Evolutionary conservation across 306 rosid species (phyloP), one percentile per base, ranked within the genome.

Genomic region (Prunus kanzakura): DNA sequence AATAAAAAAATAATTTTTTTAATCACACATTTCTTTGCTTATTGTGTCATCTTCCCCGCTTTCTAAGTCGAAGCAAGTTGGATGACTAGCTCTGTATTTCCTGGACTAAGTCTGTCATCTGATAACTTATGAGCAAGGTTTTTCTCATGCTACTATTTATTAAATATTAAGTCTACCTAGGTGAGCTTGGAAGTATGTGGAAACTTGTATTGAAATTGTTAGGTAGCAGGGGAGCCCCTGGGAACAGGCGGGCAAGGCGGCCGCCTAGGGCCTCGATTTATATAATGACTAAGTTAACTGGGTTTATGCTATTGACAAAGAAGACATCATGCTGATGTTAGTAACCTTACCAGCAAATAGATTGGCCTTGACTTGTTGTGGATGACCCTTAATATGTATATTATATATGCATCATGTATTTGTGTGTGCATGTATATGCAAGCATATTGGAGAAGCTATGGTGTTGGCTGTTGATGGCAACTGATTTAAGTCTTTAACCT

Each of bases 401-500:
- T 71, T 71, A 32, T 32, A 11, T 18, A 16, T 69, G 61, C 49
- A 52, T 8, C 16, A 55, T 2, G 22, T 38, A 9, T 55, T 55
- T 12, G 38, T 57, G 76, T 4, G 19, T n/a, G 1, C 64, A n/a
- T 71, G 29, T 18, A 29, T 6, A 38, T 12, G 30, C 6, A 29
- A 0, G 7, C 13, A 19, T 32, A 38, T 14, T 61, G 41, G 9
- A 20, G 11, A 19, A n/a, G 16, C 1, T 9, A 6, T 18, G 2
- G 57, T 52, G 57, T 18, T 52, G 57, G 19, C 57, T 58, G 64
- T 62, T 30, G 67, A 62, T 64, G 47, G 47, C 43, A 41, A 29
- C 38, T 64, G 22, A 43, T 79, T 73, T 20, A 41, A 76, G 61
- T 30, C 67, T 65, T 71, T 67, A 52, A 80, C 60, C 54, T 71